Conservation (phyloP, 192 early-diverging fungal species). For the Geosiphon pyriformis region DNA sequence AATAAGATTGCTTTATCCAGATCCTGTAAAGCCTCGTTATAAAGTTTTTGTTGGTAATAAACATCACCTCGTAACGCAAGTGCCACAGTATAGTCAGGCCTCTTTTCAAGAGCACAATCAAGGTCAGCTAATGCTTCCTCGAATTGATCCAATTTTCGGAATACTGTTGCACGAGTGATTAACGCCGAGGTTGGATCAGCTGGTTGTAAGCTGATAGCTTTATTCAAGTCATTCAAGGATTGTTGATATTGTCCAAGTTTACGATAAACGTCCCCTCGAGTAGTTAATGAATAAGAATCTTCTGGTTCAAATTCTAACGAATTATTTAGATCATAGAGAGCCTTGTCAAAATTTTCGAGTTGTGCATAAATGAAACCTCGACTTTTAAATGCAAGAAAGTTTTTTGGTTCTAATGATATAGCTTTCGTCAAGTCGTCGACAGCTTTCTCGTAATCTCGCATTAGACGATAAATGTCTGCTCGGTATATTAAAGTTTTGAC, state of each 20-base stretch:
- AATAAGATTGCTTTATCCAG: neutral
- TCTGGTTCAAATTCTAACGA: neutral
- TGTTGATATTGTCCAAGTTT: neutral
- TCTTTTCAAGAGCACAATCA: neutral
- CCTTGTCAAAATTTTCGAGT: neutral
- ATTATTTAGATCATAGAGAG: constrained; percentile 2
- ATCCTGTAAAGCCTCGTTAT: constrained; percentile 8
- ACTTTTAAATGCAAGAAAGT: neutral
- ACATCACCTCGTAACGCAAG: neutral
- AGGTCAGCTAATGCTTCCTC: constrained; percentile 11
- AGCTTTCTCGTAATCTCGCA: neutral
- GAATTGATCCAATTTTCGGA: neutral
- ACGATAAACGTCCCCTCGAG: constrained; percentile 7
- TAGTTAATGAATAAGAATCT: neutral
- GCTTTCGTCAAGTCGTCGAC: neutral
- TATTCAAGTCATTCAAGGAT: constrained; percentile 2
- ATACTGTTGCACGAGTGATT: neutral
- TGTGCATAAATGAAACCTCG: neutral
- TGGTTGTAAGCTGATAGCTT: neutral
- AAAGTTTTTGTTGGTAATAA: neutral
- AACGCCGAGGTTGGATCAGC: neutral
- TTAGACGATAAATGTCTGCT: neutral
- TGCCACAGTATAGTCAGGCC: neutral
- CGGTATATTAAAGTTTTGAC: neutral
- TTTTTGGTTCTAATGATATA: constrained; percentile 2